These are phyloP conservation scores for Fusarium tjaetaba DNA, from an alignment of 2,329 filamentous ascomycete genomes.

Conservation along the genomic window DNA sequence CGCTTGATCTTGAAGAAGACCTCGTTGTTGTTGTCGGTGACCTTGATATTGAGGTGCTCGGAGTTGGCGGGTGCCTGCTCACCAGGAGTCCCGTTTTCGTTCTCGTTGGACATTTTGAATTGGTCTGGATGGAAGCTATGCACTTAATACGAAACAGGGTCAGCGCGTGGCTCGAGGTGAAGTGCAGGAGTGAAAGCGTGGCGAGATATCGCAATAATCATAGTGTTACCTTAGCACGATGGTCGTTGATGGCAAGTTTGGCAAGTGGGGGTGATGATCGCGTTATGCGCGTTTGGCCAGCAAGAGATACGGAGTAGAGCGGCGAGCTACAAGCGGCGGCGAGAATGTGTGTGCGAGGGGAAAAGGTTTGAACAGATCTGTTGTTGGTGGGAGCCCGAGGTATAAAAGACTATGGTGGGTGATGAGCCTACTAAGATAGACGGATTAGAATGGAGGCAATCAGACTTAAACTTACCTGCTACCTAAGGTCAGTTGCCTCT, in stretches of 20 bases:
- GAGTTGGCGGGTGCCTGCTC: constrained; percentile 59
- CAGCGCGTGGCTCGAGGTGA: constrained; percentile 20
- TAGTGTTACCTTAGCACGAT: constrained; percentile 26
- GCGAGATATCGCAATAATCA: constrained; percentile 8
- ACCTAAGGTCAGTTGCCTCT: neutral
- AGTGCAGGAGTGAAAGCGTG: constrained; percentile 5
- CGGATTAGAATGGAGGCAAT: constrained; percentile 6
- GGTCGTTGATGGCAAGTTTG: constrained; percentile 1
- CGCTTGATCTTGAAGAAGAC: constrained; percentile 99
- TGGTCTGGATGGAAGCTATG: neutral
- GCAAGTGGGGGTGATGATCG: constrained; percentile 22
- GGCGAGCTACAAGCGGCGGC: neutral
- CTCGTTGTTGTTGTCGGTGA: constrained; percentile 99
- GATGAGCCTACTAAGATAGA: constrained; percentile 28
- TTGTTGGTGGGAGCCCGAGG: constrained; percentile 17
- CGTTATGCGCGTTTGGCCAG: neutral
- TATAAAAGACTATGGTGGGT: constrained; percentile 29
- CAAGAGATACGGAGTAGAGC: neutral
- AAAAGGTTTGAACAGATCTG: constrained; percentile 3
- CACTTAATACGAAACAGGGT: constrained; percentile 7
- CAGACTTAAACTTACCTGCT: neutral
- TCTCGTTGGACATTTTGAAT: constrained; percentile 58
- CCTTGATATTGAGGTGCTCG: constrained; percentile 98
- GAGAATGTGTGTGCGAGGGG: neutral
- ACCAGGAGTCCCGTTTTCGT: constrained; percentile 61